Evolutionary conservation across 805 yeast species (phyloP), one percentile per base, ranked within the genome.

Genomic region (Alloascoidea hylecoeti): DNA sequence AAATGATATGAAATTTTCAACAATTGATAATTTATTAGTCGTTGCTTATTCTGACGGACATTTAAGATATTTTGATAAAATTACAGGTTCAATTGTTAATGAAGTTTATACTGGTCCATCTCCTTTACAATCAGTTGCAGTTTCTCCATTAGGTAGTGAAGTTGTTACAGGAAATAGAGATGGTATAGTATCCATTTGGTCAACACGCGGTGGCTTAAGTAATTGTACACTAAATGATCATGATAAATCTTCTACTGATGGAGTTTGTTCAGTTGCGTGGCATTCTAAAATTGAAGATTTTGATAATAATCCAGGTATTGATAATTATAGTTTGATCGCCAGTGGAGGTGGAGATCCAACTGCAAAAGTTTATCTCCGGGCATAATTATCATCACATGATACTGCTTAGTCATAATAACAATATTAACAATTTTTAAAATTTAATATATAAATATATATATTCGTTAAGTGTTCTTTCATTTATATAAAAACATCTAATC

Each of bases 311-410:
- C 13, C n/a, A 9, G 30, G 30, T 9, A n/a, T n/a, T 9, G 30
- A 23, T 23, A 9, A 23, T 23, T 23, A 23, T 23, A 23, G 30
- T n/a, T n/a, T 23, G 13, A 23, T 23, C n/a, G 30, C 30, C n/a
- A 23, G 30, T 23, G 30, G 30, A 9, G n/a, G 30, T n/a, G 30
- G 30, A 9, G 30, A 23, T n/a, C n/a, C 30, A 23, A 23, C 30
- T 9, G 30, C 13, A 23, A 23, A 23, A n/a, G 30, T 23, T 23
- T 23, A 23, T 23, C n/a, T n/a, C n/a, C n/a, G n/a, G n/a, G n/a
- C n/a, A n/a, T n/a, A n/a, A n/a, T n/a, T n/a, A n/a, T n/a, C n/a
- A n/a, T n/a, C n/a, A n/a, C n/a, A n/a, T n/a, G n/a, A n/a, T n/a
- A n/a, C n/a, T n/a, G n/a, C n/a, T n/a, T n/a, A n/a, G n/a, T n/a